Base-by-base conservation (phyloP, 202 grass and related monocot genomes). In the Hordeum pubiflorum region DNA sequence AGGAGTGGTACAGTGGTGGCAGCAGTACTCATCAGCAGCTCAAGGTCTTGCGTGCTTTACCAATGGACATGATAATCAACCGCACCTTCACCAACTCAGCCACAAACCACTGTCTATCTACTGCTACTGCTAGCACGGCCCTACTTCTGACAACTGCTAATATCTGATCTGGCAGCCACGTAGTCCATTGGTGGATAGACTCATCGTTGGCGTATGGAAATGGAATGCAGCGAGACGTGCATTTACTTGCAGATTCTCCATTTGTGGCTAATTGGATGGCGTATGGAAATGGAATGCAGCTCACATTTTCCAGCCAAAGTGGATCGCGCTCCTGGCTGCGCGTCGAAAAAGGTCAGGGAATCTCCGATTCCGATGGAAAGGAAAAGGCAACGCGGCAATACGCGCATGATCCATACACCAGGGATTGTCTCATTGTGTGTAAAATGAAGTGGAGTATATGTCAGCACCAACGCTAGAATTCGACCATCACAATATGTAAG, bases 281-380 rank as follows among this genome's bases (percentile, higher is more conserved):
- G 24, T 26, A 26, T 26, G 24, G 24, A 26, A 26, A 26, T 26
- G 24, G 24, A 26, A 17, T 65, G 59, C 59, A 57, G 32, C 76
- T 38, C 79, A 18, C 56, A 55, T 76, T 69, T 29, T 29, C 22
- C 39, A 56, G 63, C 72, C 85, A 64, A 74, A 84, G 76, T 88
- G 81, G 86, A 80, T 17, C 39, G 75, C 76, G 7, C 48, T 74
- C 80, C 75, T 74, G 86, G 60, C 29, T 80, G 81, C 79, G 66
- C 39, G 66, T 27, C 63, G 14, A 50, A 33, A 23, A 68, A 62
- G 37, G 37, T 13, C 54, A 63, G 70, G 76, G 54, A 31, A 80
- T 79, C 0, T 52, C 15, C 5, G 2, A 52, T 79, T 52, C 48
- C 5, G 6, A 52, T 2, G 48, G 3, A 63, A 34, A n/a, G 78